Conservation (phyloP, 1,139 yeast species). For the Hyphopichia burtonii region DNA sequence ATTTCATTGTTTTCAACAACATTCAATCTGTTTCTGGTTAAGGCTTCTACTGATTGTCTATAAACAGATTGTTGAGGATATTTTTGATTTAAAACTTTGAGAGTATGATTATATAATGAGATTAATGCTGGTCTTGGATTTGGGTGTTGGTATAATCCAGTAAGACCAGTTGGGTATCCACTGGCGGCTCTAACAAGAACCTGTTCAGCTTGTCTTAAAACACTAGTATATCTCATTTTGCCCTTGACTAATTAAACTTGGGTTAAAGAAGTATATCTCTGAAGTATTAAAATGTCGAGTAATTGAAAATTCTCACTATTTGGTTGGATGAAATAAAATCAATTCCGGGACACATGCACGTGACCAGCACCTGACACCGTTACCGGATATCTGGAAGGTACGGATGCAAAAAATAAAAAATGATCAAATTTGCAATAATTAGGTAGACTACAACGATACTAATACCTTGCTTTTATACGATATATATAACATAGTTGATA, state of each 20-base stretch:
- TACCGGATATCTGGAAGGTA: too few species aligned
- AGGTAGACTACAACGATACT: too few species aligned
- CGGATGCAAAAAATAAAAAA: too few species aligned
- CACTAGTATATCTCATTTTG: conserved; percentile 43
- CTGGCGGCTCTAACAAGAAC: conserved; percentile 64
- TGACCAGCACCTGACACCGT: too few species aligned
- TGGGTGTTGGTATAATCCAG: conserved; percentile 79
- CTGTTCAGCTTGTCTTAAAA: conserved; percentile 52
- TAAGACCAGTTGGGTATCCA: conserved; percentile 77
- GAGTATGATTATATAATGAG: conserved; percentile 69
- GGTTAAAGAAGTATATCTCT: background rate
- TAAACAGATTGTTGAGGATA: conserved; percentile 74
- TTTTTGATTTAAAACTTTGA: conserved; percentile 53
- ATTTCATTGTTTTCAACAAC: conserved; percentile 67
- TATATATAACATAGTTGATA: too few species aligned
- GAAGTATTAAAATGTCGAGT: too few species aligned
- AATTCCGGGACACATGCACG: too few species aligned
- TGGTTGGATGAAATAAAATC: conserved; percentile 30
- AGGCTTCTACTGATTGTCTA: conserved; percentile 70
- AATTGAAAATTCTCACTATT: conserved; percentile 10
- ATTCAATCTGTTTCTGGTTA: conserved; percentile 68
- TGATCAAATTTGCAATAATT: too few species aligned
- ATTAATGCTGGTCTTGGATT: conserved; percentile 80
- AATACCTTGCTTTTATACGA: too few species aligned
- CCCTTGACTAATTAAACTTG: too few species aligned